Evolutionary conservation across 2,329 filamentous ascomycete genomes (phyloP), one percentile per base, ranked within the genome.

Genomic region (Colletotrichum acutatum): DNA sequence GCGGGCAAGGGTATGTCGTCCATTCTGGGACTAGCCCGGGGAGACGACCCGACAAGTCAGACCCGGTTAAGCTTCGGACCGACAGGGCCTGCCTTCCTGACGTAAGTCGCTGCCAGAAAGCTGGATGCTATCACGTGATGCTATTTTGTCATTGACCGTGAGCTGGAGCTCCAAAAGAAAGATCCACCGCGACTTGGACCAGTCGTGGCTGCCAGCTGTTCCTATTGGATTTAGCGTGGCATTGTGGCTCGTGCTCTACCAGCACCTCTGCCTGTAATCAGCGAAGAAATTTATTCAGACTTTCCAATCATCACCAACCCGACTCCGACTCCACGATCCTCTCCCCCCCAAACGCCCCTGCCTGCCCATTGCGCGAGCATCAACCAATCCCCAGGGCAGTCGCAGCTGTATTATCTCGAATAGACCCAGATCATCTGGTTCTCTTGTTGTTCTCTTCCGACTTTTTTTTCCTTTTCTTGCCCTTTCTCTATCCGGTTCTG

Each of bases 401-500:
- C 22, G 68, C 56, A 73, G 58, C 59, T 71, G 62, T 68, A 59
- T 53, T 60, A n/a, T 54, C 24, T 34, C 9, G 26, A 32, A 22
- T 16, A 46, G 34, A 49, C 19, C 26, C 49, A 56, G 32, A 62
- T n/a, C 26, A 16, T 28, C 42, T 49, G 62, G 37, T 72, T 46
- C 66, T 46, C 64, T 73, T 62, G 68, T 74, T 67, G 67, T 74
- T 69, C 71, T 74, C 66, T 75, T 70, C 72, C 77, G 62, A 34
- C 66, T 68, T 68, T 70, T 71, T 74, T 72, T 72, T 63, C 74
- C 70, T 72, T 63, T 75, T 67, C 72, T 70, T 65, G 66, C 72
- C 68, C 74, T 74, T 67, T 67, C 68, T 71, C 75, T 77, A 75
- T 69, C 76, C 78, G 76, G 78, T 75, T 70, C 75, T 76, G 76